Evolutionary conservation across 805 yeast genomes (phyloP).

Genomic region (Dipodascus geniculatus): DNA sequence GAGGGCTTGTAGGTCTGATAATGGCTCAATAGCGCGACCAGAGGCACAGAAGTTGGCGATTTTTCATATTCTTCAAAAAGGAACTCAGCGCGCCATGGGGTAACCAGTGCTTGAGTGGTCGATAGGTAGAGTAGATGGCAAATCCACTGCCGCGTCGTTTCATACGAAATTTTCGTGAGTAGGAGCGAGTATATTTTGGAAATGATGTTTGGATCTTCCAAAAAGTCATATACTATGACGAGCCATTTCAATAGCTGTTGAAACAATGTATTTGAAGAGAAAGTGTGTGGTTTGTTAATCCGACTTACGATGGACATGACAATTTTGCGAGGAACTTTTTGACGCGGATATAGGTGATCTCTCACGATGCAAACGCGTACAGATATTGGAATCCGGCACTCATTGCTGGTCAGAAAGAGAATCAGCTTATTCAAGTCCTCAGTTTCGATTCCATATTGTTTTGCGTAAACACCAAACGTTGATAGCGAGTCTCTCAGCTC

Average conservation of each 20-base stretch:
- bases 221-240: constrained; percentile 10
- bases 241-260: constrained; percentile 13
- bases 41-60: constrained; percentile 13
- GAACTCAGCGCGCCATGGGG: constrained; percentile 16
- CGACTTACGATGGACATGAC: constrained; percentile 21
- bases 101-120: constrained; percentile 9
- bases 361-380: constrained; percentile 6
- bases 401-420: not conserved
- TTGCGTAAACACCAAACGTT: not conserved
- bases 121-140: constrained; percentile 15
- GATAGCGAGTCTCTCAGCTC: not conserved
- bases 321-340: constrained; percentile 17
- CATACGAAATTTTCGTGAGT: constrained; percentile 12
- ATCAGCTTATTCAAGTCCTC: not conserved
- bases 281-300: not conserved
- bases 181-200: constrained; percentile 12
- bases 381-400: constrained; percentile 4
- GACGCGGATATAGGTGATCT: constrained; percentile 11
- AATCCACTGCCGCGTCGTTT: constrained; percentile 12
- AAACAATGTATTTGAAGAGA: constrained; percentile 6
- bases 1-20: constrained; percentile 18
- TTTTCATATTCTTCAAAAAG: constrained; percentile 14
- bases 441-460: not conserved
- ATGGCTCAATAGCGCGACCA: constrained; percentile 17
- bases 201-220: constrained; percentile 11